Base-by-base conservation (phyloP, 345 rosid genomes). In the Boechera stricta region DNA sequence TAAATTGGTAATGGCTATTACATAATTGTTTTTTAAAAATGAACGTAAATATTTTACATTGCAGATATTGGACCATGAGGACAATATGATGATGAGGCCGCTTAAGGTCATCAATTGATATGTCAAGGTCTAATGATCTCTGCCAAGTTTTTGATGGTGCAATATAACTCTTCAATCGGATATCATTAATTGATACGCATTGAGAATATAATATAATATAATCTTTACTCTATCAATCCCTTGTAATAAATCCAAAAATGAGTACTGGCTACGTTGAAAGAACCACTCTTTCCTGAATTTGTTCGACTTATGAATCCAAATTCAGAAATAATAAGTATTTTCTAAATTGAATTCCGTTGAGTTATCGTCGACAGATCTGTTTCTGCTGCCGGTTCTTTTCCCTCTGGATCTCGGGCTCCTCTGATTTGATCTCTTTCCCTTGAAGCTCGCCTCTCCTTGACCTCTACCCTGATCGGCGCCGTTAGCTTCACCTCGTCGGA, bases 61-160 rank as follows among this genome's bases (percentile, higher is more conserved):
- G 74, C 89, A 93, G 98, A 89, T 91, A 0, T 81, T 93, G 86
- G 97, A 93, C 66, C 97, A 93, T 33, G 98, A 93, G 79, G 98
- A 93, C 54, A 93, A 93, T 61, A 87, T 64, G 59, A 93, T 93
- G 98, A 93, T 93, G 87, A 86, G 98, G 74, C 98, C 98, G 3
- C 72, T 93, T 53, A 86, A 88, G 77, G 7, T 91, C 33, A 28
- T 28, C 3, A 69, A 71, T 5, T 87, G 82, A 86, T 76, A 54
- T 42, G 59, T 57, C 44, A 57, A 29, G 31, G 56, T 70, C 55
- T 21, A 21, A 21, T 21, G 24, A 21, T 21, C 24, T 21, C 24
- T 21, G 1, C 24, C 24, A 21, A 21, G 24, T 21, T 21, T 21
- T 21, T 21, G 24, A 21, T 21, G 24, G 47, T 54, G 64, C 62